phyloP scores from a whole-genome alignment of 2,329 filamentous ascomycete species.

The Taxawa tesnikishii region DNA sequence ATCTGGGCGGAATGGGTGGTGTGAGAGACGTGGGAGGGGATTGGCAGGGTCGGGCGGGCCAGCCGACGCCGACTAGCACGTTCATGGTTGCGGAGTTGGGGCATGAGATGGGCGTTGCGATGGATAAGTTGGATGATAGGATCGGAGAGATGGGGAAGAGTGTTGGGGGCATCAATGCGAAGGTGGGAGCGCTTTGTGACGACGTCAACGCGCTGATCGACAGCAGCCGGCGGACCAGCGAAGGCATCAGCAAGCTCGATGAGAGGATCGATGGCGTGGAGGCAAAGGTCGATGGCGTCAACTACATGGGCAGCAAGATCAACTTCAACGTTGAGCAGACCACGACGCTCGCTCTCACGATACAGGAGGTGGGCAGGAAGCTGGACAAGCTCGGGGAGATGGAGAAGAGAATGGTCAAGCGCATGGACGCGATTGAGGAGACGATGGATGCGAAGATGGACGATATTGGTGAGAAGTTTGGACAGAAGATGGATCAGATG shows the following conservation, averaged over 20 bases:
- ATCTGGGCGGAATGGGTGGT: no score
- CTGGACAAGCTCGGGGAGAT: neutral
- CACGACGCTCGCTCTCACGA: no score
- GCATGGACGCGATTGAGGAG: neutral
- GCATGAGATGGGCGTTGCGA: no score
- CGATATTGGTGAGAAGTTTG: neutral
- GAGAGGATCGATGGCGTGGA: neutral
- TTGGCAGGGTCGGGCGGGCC: no score
- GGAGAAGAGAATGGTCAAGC: neutral
- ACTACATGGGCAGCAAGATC: conserved; percentile 1
- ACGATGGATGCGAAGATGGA: neutral
- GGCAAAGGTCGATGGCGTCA: neutral
- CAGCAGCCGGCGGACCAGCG: no score
- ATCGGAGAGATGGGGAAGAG: neutral
- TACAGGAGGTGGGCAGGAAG: neutral
- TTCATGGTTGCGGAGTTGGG: no score
- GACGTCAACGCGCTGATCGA: no score
- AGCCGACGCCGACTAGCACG: no score
- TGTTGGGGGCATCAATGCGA: neutral
- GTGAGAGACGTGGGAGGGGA: no score
- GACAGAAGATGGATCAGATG: conserved; percentile 1
- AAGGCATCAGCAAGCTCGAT: conserved; percentile 1
- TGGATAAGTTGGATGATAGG: no score
- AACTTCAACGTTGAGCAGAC: neutral
- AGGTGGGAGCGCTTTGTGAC: conserved; percentile 1